Base-by-base conservation (phyloP, 768 basidiomycete species). In the Epithele typhae region DNA sequence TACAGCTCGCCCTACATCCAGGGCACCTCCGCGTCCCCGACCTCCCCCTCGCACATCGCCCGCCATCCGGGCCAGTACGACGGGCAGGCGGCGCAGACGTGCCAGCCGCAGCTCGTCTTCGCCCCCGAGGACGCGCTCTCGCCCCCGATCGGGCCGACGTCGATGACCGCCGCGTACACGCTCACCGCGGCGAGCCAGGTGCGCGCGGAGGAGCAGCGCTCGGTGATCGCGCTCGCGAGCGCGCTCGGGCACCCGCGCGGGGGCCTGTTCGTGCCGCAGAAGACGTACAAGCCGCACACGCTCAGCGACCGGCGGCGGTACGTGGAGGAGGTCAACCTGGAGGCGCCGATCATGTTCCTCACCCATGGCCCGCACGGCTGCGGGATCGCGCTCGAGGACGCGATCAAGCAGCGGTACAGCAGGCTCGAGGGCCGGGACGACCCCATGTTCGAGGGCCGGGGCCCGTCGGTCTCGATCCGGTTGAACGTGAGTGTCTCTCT, bases 391-490 rank as follows among this genome's bases (percentile, higher is more conserved):
- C 69, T 88, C 40, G 65, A 67, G 10, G 87, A 90, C 54, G 84
- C 82, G 8, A 58, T 87, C 45, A 81, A 72, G 59, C 77, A 75
- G 46, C 75, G 73, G 43, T 78, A 82, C 37, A 73, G 72, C 57
- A 68, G 74, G 33, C 70, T 90, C 25, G 60, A 61, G 17, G 68
- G 73, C 48, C 79, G 79, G 24, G 84, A 87, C 33, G 77, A 82
- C 49, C 68, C 69, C 4, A 84, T 90, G 59, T 88, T 89, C 52
- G 69, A 77, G 55, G 72, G 79, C 4, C 79, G 87, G 35, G 87
- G 87, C 3, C 87, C 87, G 7, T 87, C 85, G 34, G 83, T 90
- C 27, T 89, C 87, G 2, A 84, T 90, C 48, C 77, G 87, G 24
- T 68, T 89, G 21, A 84, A 87, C 73, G 87, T 82, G 54, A 56